A percentile compares a stretch with the other conserved stretches of the same genome.
phyloP scores from a whole-genome alignment of 1,284 basidiomycete genomes.

The Fomitopsis schrenkii region DNA sequence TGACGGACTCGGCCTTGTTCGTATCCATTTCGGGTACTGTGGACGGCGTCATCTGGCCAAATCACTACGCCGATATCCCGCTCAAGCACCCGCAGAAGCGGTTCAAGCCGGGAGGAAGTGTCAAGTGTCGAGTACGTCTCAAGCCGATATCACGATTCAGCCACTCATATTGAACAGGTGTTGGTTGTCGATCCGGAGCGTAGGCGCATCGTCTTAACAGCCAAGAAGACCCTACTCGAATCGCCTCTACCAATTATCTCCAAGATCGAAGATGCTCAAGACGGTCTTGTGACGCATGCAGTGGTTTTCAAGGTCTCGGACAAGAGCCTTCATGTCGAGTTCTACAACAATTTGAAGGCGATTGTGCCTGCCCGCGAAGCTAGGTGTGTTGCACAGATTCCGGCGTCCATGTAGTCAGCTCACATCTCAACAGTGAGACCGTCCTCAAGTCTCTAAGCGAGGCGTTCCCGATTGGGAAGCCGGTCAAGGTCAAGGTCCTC shows the following conservation, averaged over 20 bases:
- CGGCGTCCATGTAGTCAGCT: conserved; percentile 2
- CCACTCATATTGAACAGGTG: conserved; percentile 48
- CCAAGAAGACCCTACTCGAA: conserved; percentile 90
- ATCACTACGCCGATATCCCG: conserved; percentile 92
- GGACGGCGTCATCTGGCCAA: conserved; percentile 92
- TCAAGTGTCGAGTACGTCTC: conserved; percentile 79
- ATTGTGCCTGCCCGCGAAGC: conserved; percentile 80
- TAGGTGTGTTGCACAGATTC: conserved; percentile 46
- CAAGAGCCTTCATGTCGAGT: conserved; percentile 81
- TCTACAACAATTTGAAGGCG: conserved; percentile 89
- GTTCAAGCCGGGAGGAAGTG: conserved; percentile 80
- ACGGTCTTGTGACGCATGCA: conserved; percentile 78
- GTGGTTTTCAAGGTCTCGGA: conserved; percentile 81
- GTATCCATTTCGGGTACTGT: conserved; percentile 83
- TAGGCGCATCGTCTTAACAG: conserved; percentile 83
- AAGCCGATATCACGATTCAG: neutral
- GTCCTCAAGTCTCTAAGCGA: conserved; percentile 61
- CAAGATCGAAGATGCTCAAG: conserved; percentile 62
- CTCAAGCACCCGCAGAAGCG: conserved; percentile 91
- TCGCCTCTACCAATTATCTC: conserved; percentile 73
- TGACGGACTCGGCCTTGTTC: conserved; percentile 80
- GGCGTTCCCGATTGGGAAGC: conserved; percentile 77
- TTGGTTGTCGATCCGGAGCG: conserved; percentile 80
- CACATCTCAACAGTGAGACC: conserved; percentile 47
- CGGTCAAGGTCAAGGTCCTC: conserved; percentile 85